These are phyloP conservation scores for Candida silvicultrix DNA, from an alignment of 805 yeast species.

Conservation along the genomic window DNA sequence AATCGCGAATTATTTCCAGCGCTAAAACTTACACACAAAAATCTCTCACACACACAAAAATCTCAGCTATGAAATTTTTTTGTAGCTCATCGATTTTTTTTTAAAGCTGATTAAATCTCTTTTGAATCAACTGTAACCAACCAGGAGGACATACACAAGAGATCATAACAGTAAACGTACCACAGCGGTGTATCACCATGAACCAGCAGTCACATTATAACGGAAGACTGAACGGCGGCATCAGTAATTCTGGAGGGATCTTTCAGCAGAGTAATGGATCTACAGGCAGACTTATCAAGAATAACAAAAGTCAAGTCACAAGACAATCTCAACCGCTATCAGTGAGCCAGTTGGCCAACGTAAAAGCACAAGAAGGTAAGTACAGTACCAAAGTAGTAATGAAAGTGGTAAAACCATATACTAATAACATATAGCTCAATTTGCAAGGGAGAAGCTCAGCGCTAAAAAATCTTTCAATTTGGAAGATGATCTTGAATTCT, in stretches of 20 bases:
- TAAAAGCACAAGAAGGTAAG: slow-evolving; percentile 4
- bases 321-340: slow-evolving; percentile 9
- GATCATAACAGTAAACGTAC: too few species aligned
- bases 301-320: slow-evolving; percentile 4
- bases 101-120: too few species aligned
- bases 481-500: slow-evolving; percentile 69
- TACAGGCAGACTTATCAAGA: slow-evolving; percentile 3
- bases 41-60: too few species aligned
- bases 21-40: too few species aligned
- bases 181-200: too few species aligned
- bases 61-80: background rate
- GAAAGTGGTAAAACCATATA: background rate
- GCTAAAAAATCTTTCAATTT: slow-evolving; percentile 63
- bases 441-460: slow-evolving; percentile 45
- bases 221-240: background rate
- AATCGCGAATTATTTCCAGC: too few species aligned
- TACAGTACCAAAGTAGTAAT: too few species aligned
- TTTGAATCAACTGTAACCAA: too few species aligned
- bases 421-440: slow-evolving; percentile 8
- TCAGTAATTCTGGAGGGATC: background rate
- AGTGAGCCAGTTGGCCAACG: slow-evolving; percentile 9
- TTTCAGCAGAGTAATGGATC: slow-evolving; percentile 4
- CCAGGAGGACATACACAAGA: too few species aligned
- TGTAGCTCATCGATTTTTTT: background rate
- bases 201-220: background rate